A percentile compares a stretch with the other conserved stretches of the same genome.
phyloP scores from a whole-genome alignment of 768 basidiomycete genomes.

The Auricularia cornea region DNA sequence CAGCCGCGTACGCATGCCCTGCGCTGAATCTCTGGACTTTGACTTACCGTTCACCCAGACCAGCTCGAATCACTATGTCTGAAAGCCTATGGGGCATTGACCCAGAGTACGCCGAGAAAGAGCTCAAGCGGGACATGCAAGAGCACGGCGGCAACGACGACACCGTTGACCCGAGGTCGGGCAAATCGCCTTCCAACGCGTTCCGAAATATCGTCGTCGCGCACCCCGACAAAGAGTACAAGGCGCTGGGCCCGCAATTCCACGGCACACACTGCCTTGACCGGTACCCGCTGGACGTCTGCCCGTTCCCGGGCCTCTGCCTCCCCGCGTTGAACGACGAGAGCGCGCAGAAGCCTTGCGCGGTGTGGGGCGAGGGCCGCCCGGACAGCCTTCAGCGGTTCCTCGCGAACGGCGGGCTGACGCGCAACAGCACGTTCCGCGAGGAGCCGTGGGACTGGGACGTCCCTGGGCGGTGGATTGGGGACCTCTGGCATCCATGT shows the following conservation, averaged over 20 bases:
- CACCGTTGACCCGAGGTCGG: not conserved
- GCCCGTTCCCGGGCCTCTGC: not conserved
- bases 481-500: not conserved
- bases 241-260: not conserved
- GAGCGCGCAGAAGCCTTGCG: not conserved
- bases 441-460: not conserved
- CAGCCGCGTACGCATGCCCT: not conserved
- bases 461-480: not conserved
- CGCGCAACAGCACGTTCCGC: not conserved
- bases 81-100: not conserved
- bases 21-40: not conserved
- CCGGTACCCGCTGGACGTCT: not conserved
- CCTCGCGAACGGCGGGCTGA: not conserved
- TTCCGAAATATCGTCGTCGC: not conserved
- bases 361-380: not conserved
- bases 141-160: not conserved
- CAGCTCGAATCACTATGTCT: not conserved
- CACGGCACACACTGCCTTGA: not conserved
- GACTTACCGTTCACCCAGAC: not conserved
- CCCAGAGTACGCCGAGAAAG: not conserved
- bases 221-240: not conserved
- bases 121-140: not conserved
- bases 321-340: not conserved
- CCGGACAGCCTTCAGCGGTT: not conserved
- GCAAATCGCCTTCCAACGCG: not conserved